Base-by-base conservation (phyloP, 2,329 filamentous ascomycete species). In the Talaromyces atroroseus region DNA sequence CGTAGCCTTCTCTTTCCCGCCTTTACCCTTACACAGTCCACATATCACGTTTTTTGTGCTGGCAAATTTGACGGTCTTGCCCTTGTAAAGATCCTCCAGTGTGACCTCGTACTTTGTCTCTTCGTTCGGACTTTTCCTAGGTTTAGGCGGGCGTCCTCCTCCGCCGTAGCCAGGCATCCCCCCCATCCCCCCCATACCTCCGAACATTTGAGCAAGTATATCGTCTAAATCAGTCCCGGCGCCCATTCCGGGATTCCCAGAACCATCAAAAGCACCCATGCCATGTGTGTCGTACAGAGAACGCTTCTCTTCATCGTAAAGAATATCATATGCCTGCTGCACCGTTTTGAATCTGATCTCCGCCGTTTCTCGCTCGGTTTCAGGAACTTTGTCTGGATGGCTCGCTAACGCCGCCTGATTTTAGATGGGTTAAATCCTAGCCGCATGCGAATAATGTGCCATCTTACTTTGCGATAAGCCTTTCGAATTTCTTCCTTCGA, bases 31-130 rank as follows among this genome's bases (percentile, higher is more conserved):
- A 79, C 94, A 99, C 65, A 85, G 82, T 58, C 81, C 81, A 76
- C 94, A 99, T 60, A 96, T 80, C 60, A 96, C 83, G 68, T 96
- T 92, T 79, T 97, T 97, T 67, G 92, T 95, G 68, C 89, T 94
- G 8, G 90, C 86, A 71, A 99, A 96, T 76, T 95, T 94, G 68
- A 95, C 94, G 0, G 94, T 96, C 80, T 97, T 96, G 66, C 94
- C 94, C 77, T 95, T 96, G 82, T 97, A 99, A 32, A 99, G 80
- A 74, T 99, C 94, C 72, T 97, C 94, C 58, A 99, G 77, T 2
- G 85, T 88, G 57, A 97, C 89, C 70, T 91, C 86, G 75, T 99
- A 97, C 65, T 90, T 84, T 66, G 95, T 90, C 70, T 95, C 87
- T 72, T 96, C 92, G 63, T 92, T 86, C 53, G 82, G 84, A 47